Base-by-base conservation (phyloP, 441 rosid genomes). In the Manihot esculenta region DNA sequence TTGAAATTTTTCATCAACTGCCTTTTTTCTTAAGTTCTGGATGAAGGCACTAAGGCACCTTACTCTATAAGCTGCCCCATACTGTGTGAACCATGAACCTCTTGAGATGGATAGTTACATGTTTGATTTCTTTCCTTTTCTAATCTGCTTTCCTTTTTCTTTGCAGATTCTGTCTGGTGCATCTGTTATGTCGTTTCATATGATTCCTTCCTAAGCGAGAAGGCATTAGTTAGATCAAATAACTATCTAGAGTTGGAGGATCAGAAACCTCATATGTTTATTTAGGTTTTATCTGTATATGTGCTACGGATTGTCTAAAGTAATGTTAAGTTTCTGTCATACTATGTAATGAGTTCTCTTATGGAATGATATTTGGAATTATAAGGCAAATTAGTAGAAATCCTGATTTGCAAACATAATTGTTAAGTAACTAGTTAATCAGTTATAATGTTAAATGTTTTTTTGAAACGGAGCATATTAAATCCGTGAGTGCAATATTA, bases 91-190 rank as follows among this genome's bases (percentile, higher is more conserved):
- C n/a, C n/a, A n/a, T n/a, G n/a, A n/a, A n/a, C 33, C 33, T 30
- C 4, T 72, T 51, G 21, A 20, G 21, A 26, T 64, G 70, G 27
- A 50, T 44, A 44, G n/a, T 35, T 26, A 26, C 44, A n/a, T 58
- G 26, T 42, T 20, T 9, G 50, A 35, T 3, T 42, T 14, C 33
- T 41, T 44, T 24, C 20, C 15, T 13, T 10, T n/a, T n/a, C 62
- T 66, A 3, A 68, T 12, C 12, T 15, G 58, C 18, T 17, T 73
- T 56, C 3, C 58, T 1, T 27, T 56, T 26, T 4, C 41, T 68
- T 51, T 26, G n/a, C 68, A 73, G 83, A 66, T 51, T 68, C 44
- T 44, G 3, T 64, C 27, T 48, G 47, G 55, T 21, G 62, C 4
- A 21, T 68, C 15, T 10, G 74, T 55, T 10, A 63, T 30, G 15